Evolutionary conservation across 1,139 yeast genomes (phyloP), one percentile per base, ranked within the genome.

Genomic region (Arxiozyma slooffiae): DNA sequence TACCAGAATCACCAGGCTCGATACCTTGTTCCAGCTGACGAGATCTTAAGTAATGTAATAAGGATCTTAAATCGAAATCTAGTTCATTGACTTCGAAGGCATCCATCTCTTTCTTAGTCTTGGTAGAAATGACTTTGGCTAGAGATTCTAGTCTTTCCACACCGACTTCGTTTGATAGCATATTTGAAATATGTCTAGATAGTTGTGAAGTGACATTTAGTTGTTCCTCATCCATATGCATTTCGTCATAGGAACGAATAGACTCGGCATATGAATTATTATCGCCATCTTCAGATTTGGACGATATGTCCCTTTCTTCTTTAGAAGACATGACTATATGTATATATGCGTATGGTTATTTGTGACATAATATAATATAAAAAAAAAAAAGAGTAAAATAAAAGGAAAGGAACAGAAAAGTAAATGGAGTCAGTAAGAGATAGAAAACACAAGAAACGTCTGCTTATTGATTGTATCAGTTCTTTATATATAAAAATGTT

Each of bases 1-100:
- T 72, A 60, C 81, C 81, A 9, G 79, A 71, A 49, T 70, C 71
- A 52, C 75, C 73, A n/a, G 72, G 69, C 52, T 71, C 73, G 45
- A 73, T 69, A 53, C 79, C 79, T 56, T 74, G 74, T 47, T 71
- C 72, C 23, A 58, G 48, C 50, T 64, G 66, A 44, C 64, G 62
- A 14, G 64, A 56, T 51, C 70, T 64, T 51, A 71, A 58, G 53
- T 70, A 71, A 49, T 72, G 67, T 48, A 75, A 61, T 36, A 75
- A 54, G 23, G 72, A 63, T 49, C 68, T 61, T 45, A 73, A 60
- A 57, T 72, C 75, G 53, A 73, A 72, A 56, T 73, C 73, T 50
- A 65, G 46, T 14, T 71, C 69, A 52, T 71, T 65, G 43, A 72
- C 62, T 53, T 67, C 71, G 46, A 73, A 66, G 40, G 61, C 56